phyloP scores from a whole-genome alignment of 441 rosid species.

The Arabidopsis hybrid region DNA sequence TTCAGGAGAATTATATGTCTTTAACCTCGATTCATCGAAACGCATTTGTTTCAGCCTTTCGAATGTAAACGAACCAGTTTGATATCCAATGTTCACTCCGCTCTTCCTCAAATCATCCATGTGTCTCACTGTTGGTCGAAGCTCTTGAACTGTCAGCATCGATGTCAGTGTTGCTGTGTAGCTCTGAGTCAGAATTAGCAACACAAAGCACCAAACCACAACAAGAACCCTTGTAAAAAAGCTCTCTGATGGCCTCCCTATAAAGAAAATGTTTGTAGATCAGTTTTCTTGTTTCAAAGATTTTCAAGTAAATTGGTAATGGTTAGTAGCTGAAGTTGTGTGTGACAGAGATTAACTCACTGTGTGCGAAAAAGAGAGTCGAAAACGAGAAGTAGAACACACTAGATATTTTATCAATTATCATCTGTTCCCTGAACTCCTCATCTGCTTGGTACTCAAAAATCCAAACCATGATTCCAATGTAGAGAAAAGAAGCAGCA shows the following conservation, averaged over 20 bases:
- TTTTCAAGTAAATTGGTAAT: too few species aligned
- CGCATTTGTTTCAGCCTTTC: conserved; percentile 48
- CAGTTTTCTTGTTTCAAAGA: too few species aligned
- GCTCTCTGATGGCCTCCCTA: conserved; percentile 64
- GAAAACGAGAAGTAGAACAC: conserved; percentile 76
- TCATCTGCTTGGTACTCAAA: conserved; percentile 58
- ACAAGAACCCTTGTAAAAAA: conserved; percentile 56
- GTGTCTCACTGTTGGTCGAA: conserved; percentile 52
- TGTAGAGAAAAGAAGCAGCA: conserved; percentile 55
- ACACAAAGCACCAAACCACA: conserved; percentile 67
- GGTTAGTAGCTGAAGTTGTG: too few species aligned
- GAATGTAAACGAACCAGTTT: conserved; percentile 50
- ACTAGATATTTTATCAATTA: conserved; percentile 49
- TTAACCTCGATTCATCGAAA: conserved; percentile 51
- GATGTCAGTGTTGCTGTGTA: conserved; percentile 71
- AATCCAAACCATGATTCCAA: conserved; percentile 69
- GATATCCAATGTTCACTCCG: conserved; percentile 59
- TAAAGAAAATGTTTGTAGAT: background rate
- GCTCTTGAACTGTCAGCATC: conserved; percentile 57
- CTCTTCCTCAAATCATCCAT: conserved; percentile 49
- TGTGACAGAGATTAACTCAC: conserved; percentile 9
- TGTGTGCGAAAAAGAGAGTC: conserved; percentile 62
- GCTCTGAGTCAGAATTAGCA: conserved; percentile 64
- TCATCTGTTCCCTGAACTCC: conserved; percentile 46
- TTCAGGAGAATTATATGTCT: conserved; percentile 43